Evolutionary conservation across 495 filamentous ascomycete genomes (phyloP).

Genomic region (Penicillium tannophilum): DNA sequence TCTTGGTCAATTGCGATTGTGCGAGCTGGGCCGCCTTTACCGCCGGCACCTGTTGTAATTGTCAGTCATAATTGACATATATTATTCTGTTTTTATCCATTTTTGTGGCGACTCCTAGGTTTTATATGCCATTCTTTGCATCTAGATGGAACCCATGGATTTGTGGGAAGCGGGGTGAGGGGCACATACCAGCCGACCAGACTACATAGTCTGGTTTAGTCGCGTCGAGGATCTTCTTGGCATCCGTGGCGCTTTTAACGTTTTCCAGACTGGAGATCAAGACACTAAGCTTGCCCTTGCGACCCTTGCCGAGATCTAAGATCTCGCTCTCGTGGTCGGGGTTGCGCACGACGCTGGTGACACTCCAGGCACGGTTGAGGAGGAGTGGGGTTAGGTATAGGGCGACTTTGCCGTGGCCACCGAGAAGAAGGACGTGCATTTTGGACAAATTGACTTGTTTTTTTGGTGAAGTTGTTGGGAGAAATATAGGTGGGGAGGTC

Average conservation of each 20-base stretch:
- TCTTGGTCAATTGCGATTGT: conserved; percentile 67
- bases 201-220: conserved; percentile 71
- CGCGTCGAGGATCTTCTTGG: conserved; percentile 60
- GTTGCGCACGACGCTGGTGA: conserved; percentile 77
- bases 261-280: conserved; percentile 71
- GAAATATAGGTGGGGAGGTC: neutral
- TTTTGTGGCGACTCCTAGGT: neutral
- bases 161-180: conserved; percentile 11
- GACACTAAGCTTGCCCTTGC: conserved; percentile 58
- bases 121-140: neutral
- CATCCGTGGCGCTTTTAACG: conserved; percentile 62
- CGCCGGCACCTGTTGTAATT: conserved; percentile 60
- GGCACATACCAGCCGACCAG: conserved; percentile 69
- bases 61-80: neutral
- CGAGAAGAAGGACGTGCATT: conserved; percentile 70
- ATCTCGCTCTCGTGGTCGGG: conserved; percentile 66
- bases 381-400: conserved; percentile 77
- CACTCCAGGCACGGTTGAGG: conserved; percentile 68
- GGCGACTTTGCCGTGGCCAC: conserved; percentile 80
- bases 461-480: neutral
- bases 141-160: neutral
- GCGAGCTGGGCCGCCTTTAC: conserved; percentile 67
- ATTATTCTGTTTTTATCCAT: too few species aligned
- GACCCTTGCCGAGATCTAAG: conserved; percentile 55
- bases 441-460: conserved; percentile 3